A percentile compares a stretch with the other conserved stretches of the same genome.
These are phyloP conservation scores for Trichomonas tenax DNA, from an alignment of 208 protist genomes.

Conservation along the genomic window DNA sequence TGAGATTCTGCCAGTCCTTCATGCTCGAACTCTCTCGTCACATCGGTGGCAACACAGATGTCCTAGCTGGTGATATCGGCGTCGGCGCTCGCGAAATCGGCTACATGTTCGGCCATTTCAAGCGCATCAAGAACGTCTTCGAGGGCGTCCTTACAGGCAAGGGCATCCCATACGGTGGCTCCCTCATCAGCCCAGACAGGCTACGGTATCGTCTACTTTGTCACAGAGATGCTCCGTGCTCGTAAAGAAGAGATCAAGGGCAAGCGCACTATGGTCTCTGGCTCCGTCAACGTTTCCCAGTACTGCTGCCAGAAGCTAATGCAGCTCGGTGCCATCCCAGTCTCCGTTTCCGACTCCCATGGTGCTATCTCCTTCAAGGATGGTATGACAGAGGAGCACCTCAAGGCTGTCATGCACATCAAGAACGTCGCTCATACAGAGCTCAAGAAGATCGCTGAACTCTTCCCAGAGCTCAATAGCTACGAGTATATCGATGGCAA, in stretches of 20 bases:
- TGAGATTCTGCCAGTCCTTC: no score
- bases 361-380: no score
- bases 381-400: no score
- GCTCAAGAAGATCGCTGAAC: no score
- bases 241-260: conserved; percentile 45
- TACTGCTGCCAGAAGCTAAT: conserved; percentile 59
- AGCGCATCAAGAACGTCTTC: conserved; percentile 58
- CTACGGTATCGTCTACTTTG: conserved; percentile 71
- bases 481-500: no score
- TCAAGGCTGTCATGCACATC: no score
- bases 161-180: conserved; percentile 60
- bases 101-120: conserved; percentile 71
- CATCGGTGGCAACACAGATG: no score
- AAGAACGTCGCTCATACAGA: no score
- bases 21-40: no score
- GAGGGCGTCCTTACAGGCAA: conserved; percentile 70
- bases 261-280: conserved; percentile 57
- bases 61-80: no score
- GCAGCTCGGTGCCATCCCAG: conserved; percentile 52
- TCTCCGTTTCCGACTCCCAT: background rate
- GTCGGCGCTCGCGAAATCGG: conserved; percentile 70
- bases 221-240: conserved; percentile 53
- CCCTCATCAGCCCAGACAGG: conserved; percentile 71
- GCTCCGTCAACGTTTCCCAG: conserved; percentile 69
- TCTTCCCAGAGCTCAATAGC: no score